Base-by-base conservation (phyloP, 257 asterid species). In the Nicotiana undulata region DNA sequence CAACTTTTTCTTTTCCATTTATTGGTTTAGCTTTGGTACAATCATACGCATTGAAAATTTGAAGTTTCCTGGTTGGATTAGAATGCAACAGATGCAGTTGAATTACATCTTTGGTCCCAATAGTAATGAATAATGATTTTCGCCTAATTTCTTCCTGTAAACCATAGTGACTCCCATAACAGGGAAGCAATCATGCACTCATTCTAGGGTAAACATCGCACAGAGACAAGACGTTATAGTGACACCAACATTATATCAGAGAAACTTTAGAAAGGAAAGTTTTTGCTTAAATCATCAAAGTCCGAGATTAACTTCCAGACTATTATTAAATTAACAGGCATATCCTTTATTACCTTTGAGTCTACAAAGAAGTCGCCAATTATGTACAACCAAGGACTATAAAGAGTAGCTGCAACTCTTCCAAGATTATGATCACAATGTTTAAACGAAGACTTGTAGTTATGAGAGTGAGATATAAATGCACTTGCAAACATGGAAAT, bases 401-500 rank as follows among this genome's bases (percentile, higher is more conserved):
- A 67, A 67, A 67, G 18, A 67, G 55, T 37, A 67, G 55, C 31
- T n/a, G 76, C 76, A 67, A 67, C 76, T 34, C 31, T 67, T 67
- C 29, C 76, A 67, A 67, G 31, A 67, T 67, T 34, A 67, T n/a
- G 29, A 67, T 67, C 17, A 9, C 37, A 4, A 18, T n/a, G 29
- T 37, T 67, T 67, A n/a, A 37, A 67, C 20, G 55, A 34, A 67
- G 55, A 67, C 18, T 37, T 18, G 29, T 10, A 34, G 15, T 67
- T 37, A 67, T 22, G 77, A 72, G 24, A 72, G 60, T 15, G 37
- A 72, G 24, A 72, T 22, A 13, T 13, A 22, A 44, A n/a, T 6
- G 60, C 22, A 72, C 78, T 46, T 24, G 60, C 60, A 4, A 72
- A 72, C 60, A 72, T 72, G 60, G 60, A 24, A 72, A 72, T 15